Percentiles rank a stretch among this genome's conserved stretches.
phyloP scores from a whole-genome alignment of 2,329 filamentous ascomycete species.

The Paramyrothecium roridum region DNA sequence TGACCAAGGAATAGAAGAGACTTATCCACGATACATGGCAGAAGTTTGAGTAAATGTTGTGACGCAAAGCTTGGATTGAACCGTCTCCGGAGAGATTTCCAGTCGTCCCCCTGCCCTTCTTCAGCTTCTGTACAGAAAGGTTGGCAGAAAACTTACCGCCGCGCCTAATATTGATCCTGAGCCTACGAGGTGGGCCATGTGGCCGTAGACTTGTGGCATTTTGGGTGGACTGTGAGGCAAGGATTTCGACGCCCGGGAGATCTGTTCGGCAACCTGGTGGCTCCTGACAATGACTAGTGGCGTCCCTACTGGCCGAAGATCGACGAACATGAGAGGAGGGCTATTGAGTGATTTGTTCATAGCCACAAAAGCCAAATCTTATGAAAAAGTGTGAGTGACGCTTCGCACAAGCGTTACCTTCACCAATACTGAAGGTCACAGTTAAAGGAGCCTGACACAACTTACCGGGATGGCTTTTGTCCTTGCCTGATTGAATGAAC shows the following conservation, averaged over 20 bases:
- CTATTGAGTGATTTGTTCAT: conserved; percentile 24
- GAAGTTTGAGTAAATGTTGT: conserved; percentile 30
- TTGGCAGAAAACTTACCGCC: neutral
- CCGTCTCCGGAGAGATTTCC: conserved; percentile 23
- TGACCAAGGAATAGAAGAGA: conserved; percentile 6
- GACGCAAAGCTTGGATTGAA: conserved; percentile 35
- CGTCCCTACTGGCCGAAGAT: conserved; percentile 26
- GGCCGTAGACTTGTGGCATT: conserved; percentile 18
- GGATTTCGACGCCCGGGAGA: conserved; percentile 25
- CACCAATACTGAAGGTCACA: neutral
- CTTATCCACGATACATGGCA: conserved; percentile 33
- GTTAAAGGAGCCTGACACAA: neutral
- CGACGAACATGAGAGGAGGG: conserved; percentile 28
- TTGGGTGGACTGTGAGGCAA: conserved; percentile 30
- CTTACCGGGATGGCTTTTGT: conserved; percentile 14
- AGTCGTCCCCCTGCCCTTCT: conserved; percentile 7
- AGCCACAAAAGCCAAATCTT: conserved; percentile 2
- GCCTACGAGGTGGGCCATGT: conserved; percentile 17
- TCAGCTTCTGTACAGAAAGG: neutral
- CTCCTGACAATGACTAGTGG: conserved; percentile 27
- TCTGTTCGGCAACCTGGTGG: conserved; percentile 33
- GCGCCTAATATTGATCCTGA: conserved; percentile 11
- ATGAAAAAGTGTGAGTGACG: too few species aligned
- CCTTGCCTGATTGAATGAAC: neutral
- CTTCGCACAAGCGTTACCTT: neutral